Conservation (phyloP, 2,329 filamentous ascomycete genomes). For the Fusarium sp. region DNA sequence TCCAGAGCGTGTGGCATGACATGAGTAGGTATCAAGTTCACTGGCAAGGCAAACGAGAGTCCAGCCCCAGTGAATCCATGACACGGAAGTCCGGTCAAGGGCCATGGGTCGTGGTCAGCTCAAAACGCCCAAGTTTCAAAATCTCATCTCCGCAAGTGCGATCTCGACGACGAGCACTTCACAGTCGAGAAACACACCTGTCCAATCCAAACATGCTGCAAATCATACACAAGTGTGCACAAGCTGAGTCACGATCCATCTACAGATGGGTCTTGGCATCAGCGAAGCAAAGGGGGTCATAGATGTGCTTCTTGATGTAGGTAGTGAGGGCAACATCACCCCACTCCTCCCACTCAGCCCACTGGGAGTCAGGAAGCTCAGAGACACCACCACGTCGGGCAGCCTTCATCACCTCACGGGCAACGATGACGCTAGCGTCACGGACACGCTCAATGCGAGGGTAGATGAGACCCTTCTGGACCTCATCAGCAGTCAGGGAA, state of each 20-base stretch:
- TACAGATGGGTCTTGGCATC: slow-evolving; percentile 52
- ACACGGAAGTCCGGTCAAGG: slow-evolving; percentile 25
- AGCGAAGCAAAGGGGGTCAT: slow-evolving; percentile 65
- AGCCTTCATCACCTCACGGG: slow-evolving; percentile 92
- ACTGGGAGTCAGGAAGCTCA: slow-evolving; percentile 73
- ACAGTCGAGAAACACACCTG: slow-evolving; percentile 27
- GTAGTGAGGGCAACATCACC: slow-evolving; percentile 71
- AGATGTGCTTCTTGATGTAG: slow-evolving; percentile 71
- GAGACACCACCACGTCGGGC: slow-evolving; percentile 86
- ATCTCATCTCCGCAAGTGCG: slow-evolving; percentile 32
- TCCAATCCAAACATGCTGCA: slow-evolving; percentile 6
- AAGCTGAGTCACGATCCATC: slow-evolving; percentile 1
- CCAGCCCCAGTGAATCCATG: not conserved
- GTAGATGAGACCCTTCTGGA: slow-evolving; percentile 88
- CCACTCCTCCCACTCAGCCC: slow-evolving; percentile 80
- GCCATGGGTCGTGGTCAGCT: slow-evolving; percentile 3
- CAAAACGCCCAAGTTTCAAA: slow-evolving; percentile 34
- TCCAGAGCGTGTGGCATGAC: slow-evolving; percentile 30
- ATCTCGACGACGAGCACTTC: slow-evolving; percentile 38
- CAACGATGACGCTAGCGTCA: slow-evolving; percentile 87
- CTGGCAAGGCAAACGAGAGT: slow-evolving; percentile 18
- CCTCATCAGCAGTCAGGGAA: slow-evolving; percentile 83
- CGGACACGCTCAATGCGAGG: slow-evolving; percentile 91
- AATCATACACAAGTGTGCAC: slow-evolving; percentile 36
- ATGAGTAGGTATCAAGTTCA: slow-evolving; percentile 34